Conservation (phyloP, 208 protist genomes). For the Leishmania guyanensis region DNA sequence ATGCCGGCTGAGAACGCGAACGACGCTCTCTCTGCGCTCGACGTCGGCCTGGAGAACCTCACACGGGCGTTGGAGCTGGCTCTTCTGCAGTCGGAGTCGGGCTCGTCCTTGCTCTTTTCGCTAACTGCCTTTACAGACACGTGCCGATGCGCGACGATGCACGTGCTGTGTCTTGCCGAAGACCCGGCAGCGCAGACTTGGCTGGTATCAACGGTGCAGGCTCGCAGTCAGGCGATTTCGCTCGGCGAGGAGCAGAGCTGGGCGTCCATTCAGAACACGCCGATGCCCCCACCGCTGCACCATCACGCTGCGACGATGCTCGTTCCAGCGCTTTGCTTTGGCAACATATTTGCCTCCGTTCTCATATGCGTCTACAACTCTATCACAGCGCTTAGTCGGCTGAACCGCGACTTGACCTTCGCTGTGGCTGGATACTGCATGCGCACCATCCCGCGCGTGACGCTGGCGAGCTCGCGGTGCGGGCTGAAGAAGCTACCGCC, state of each 20-base stretch:
- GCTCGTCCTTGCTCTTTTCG: slow-evolving; percentile 81
- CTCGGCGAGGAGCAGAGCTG: slow-evolving; percentile 67
- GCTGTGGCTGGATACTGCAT: slow-evolving; percentile 71
- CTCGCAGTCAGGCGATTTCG: slow-evolving; percentile 62
- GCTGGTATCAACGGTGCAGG: slow-evolving; percentile 68
- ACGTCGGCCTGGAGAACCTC: slow-evolving; percentile 83
- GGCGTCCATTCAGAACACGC: slow-evolving; percentile 75
- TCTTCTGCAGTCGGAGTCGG: slow-evolving; percentile 67
- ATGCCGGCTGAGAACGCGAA: slow-evolving; percentile 61
- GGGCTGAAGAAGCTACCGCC: slow-evolving; percentile 50
- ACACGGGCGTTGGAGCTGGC: slow-evolving; percentile 59
- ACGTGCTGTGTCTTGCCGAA: slow-evolving; percentile 78
- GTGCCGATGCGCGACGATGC: slow-evolving; percentile 68
- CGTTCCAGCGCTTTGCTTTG: slow-evolving; percentile 70
- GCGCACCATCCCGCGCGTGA: slow-evolving; percentile 71
- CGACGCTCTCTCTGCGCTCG: slow-evolving; percentile 81
- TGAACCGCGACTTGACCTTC: slow-evolving; percentile 74
- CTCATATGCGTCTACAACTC: slow-evolving; percentile 89
- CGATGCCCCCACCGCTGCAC: slow-evolving; percentile 70
- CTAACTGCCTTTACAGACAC: slow-evolving; percentile 81
- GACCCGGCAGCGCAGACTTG: slow-evolving; percentile 73
- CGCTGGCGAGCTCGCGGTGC: slow-evolving; percentile 43
- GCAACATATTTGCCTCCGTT: slow-evolving; percentile 81
- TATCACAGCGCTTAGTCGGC: slow-evolving; percentile 58
- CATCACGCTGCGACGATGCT: slow-evolving; percentile 82